Evolutionary conservation across 495 filamentous ascomycete species (phyloP).

Genomic region (Diplogelasinospora grovesii): DNA sequence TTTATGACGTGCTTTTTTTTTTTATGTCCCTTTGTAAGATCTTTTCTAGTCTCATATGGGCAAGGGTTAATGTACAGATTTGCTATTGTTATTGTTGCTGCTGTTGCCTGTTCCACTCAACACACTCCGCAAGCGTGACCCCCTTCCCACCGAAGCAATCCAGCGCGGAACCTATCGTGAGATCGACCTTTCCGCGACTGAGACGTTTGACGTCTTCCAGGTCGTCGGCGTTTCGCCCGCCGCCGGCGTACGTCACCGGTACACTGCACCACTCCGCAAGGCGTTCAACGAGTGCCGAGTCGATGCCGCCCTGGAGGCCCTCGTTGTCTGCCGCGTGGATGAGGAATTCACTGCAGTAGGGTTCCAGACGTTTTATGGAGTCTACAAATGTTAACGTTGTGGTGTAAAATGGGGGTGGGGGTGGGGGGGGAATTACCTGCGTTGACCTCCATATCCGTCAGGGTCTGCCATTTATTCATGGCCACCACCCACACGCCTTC

Average conservation of each 20-base stretch:
- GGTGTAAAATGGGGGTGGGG: no score
- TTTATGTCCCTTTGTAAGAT: no score
- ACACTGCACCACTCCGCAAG: conserved; percentile 81
- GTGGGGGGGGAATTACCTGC: conserved; percentile 49
- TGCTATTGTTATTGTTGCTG: conserved; percentile 4
- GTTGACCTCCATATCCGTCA: conserved; percentile 91
- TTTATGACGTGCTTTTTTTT: no score
- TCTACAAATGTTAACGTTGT: no score
- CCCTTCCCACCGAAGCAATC: conserved; percentile 90
- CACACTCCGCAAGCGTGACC: conserved; percentile 81
- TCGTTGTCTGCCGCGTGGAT: conserved; percentile 99
- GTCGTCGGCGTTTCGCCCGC: conserved; percentile 73
- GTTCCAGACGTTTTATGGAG: conserved; percentile 71
- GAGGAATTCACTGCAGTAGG: conserved; percentile 90
- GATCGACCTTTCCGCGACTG: conserved; percentile 75
- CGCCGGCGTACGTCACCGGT: conserved; percentile 93
- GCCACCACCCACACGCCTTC: conserved; percentile 79
- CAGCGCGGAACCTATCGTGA: conserved; percentile 93
- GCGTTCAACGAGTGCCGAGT: conserved; percentile 70
- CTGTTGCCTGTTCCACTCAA: conserved; percentile 68
- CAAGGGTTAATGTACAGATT: no score
- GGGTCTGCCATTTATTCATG: conserved; percentile 97
- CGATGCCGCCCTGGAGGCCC: conserved; percentile 83
- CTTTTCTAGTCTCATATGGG: no score
- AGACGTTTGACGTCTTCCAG: conserved; percentile 70